These are phyloP conservation scores for Cercospora brassicicola DNA, from an alignment of 2,329 filamentous ascomycete species.

Conservation along the genomic window DNA sequence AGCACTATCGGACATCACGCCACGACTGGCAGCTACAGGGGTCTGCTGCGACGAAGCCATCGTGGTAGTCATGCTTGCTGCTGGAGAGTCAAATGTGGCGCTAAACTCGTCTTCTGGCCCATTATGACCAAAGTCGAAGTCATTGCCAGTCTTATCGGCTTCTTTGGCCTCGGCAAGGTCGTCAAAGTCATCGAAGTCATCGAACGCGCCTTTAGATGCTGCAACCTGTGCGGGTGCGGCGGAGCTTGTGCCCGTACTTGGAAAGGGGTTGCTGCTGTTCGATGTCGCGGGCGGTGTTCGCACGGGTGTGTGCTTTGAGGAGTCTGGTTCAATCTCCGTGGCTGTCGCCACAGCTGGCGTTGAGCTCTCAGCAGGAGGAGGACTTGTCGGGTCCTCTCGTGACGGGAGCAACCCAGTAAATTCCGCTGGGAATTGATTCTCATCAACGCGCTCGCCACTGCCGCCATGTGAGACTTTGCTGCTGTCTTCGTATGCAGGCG, in stretches of 20 bases:
- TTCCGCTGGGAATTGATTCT: slow-evolving; percentile 52
- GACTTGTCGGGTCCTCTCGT: slow-evolving; percentile 52
- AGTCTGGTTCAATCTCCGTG: slow-evolving; percentile 17
- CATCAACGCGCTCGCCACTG: slow-evolving; percentile 31
- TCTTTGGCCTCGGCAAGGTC: slow-evolving; percentile 83
- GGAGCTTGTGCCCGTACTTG: slow-evolving; percentile 1
- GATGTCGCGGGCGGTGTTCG: slow-evolving; percentile 18
- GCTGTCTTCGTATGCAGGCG: slow-evolving; percentile 56
- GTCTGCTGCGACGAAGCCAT: slow-evolving; percentile 45
- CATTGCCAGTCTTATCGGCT: slow-evolving; percentile 68
- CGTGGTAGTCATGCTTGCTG: slow-evolving; percentile 51
- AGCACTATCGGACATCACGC: slow-evolving; percentile 20
- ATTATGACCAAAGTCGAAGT: slow-evolving; percentile 67
- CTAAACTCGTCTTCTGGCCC: slow-evolving; percentile 73
- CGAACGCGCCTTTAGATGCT: slow-evolving; percentile 57
- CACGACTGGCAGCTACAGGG: slow-evolving; percentile 36
- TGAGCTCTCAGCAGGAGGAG: slow-evolving; percentile 15
- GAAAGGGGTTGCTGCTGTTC: slow-evolving; percentile 12
- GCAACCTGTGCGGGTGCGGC: slow-evolving; percentile 25
- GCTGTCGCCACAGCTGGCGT: slow-evolving; percentile 15
- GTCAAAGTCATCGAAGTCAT: slow-evolving; percentile 78
- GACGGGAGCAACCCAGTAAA: slow-evolving; percentile 58
- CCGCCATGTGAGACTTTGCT: slow-evolving; percentile 39
- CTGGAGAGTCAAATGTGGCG: slow-evolving; percentile 71
- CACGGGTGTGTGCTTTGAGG: slow-evolving; percentile 12